Conservation (phyloP, 2,329 filamentous ascomycete genomes). For the Colletotrichum navitas region DNA sequence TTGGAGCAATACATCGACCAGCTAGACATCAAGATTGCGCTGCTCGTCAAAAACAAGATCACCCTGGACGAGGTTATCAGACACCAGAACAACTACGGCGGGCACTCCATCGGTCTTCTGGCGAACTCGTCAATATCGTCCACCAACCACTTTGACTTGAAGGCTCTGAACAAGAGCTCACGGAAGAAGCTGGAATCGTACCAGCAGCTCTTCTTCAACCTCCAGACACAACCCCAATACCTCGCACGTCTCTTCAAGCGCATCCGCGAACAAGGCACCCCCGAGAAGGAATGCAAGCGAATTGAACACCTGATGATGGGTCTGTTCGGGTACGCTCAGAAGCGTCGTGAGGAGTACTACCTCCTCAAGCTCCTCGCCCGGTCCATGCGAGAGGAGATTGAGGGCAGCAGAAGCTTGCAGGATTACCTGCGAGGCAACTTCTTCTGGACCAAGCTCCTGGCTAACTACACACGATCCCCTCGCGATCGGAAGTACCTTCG, state of each 20-base stretch:
- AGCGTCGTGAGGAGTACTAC: constrained; percentile 96
- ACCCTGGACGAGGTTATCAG: constrained; percentile 97
- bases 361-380: constrained; percentile 87
- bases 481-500: constrained; percentile 93
- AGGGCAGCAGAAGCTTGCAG: constrained; percentile 77
- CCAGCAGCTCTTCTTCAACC: constrained; percentile 96
- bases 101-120: constrained; percentile 85
- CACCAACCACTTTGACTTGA: constrained; percentile 93
- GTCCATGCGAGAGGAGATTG: constrained; percentile 88
- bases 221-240: constrained; percentile 97
- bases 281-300: constrained; percentile 93
- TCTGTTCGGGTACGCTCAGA: constrained; percentile 96
- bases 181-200: constrained; percentile 96
- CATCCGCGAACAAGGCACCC: constrained; percentile 83
- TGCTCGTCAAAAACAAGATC: constrained; percentile 99
- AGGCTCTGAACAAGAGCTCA: constrained; percentile 97
- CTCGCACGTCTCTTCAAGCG: constrained; percentile 88
- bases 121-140: constrained; percentile 91
- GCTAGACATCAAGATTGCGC: constrained; percentile 97
- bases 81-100: constrained; percentile 96
- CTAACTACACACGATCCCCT: constrained; percentile 90
- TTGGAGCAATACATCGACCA: constrained; percentile 98
- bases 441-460: constrained; percentile 90
- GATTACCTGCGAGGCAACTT: constrained; percentile 92
- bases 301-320: constrained; percentile 96